Evolutionary conservation across 768 basidiomycete species (phyloP).

Genomic region (Exidia glandulosa): DNA sequence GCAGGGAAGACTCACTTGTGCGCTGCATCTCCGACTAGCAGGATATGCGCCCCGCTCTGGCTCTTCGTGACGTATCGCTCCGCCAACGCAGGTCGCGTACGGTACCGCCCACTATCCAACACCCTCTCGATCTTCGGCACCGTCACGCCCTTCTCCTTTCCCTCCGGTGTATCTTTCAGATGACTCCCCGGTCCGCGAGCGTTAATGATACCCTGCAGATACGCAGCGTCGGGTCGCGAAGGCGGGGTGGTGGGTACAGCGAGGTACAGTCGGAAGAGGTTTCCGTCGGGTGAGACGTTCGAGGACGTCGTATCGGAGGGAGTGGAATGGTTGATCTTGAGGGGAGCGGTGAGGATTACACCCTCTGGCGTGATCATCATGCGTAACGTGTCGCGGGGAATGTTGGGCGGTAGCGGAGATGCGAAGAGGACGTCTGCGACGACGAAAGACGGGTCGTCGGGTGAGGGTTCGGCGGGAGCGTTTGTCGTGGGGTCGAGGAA

Average conservation of each 20-base stretch:
- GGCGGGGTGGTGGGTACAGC: neutral
- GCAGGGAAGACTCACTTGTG: no score
- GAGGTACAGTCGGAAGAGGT: neutral
- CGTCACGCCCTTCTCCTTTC: neutral
- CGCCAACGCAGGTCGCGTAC: constrained; percentile 5
- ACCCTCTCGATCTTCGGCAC: neutral
- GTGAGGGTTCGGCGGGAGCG: neutral
- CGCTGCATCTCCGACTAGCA: constrained; percentile 37
- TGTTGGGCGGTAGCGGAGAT: neutral
- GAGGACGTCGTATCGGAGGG: neutral
- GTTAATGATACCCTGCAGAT: neutral
- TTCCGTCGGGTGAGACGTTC: neutral
- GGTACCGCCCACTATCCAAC: constrained; percentile 1
- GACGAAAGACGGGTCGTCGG: neutral
- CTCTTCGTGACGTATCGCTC: neutral
- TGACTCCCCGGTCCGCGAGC: neutral
- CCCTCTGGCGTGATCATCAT: neutral
- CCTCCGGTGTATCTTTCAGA: neutral
- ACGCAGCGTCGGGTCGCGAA: neutral
- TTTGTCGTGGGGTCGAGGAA: neutral
- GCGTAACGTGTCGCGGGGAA: neutral
- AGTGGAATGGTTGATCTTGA: neutral
- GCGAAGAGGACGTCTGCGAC: neutral
- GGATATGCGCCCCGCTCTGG: neutral
- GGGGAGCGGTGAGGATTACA: neutral